Evolutionary conservation across 768 basidiomycete species (phyloP).

Genomic region (Auricularia cornea): DNA sequence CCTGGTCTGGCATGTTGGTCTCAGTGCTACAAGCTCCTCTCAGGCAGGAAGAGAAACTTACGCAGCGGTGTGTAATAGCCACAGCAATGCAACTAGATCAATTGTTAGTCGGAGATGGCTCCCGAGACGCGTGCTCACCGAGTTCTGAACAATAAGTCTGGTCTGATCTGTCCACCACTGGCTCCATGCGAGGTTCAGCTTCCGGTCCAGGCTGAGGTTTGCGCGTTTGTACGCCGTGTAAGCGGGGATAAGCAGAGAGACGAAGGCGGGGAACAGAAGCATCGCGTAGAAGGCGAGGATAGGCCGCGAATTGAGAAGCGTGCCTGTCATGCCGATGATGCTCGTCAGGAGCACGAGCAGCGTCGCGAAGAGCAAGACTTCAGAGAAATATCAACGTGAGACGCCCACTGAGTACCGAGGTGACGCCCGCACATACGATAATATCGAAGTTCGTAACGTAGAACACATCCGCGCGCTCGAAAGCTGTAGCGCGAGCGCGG

Average conservation of each 20-base stretch:
- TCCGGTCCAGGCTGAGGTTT: constrained; percentile 53
- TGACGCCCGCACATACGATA: constrained; percentile 21
- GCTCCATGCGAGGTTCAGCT: constrained; percentile 62
- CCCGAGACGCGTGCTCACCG: constrained; percentile 14
- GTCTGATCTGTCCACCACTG: constrained; percentile 48
- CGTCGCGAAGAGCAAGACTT: constrained; percentile 37
- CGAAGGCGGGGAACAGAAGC: constrained; percentile 56
- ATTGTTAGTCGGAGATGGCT: background rate
- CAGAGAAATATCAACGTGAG: constrained; percentile 40
- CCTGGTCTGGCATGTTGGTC: constrained; percentile 33
- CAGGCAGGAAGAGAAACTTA: constrained; percentile 10
- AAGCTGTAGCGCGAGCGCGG: constrained; percentile 35
- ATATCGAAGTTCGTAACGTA: constrained; percentile 42
- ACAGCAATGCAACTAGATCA: constrained; percentile 43
- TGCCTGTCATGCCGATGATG: constrained; percentile 50
- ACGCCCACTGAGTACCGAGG: background rate
- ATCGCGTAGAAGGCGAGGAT: constrained; percentile 59
- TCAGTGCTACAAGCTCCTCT: background rate
- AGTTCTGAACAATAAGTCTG: constrained; percentile 50
- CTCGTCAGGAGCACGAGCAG: constrained; percentile 45
- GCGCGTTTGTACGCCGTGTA: constrained; percentile 57
- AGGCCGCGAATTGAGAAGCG: constrained; percentile 58
- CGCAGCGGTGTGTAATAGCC: constrained; percentile 53
- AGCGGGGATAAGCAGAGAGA: constrained; percentile 50
- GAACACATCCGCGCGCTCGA: constrained; percentile 55